Percentiles rank a stretch among this genome's conserved stretches.
phyloP scores from a whole-genome alignment of 257 asterid genomes.

The Jaltomata sinuosa region DNA sequence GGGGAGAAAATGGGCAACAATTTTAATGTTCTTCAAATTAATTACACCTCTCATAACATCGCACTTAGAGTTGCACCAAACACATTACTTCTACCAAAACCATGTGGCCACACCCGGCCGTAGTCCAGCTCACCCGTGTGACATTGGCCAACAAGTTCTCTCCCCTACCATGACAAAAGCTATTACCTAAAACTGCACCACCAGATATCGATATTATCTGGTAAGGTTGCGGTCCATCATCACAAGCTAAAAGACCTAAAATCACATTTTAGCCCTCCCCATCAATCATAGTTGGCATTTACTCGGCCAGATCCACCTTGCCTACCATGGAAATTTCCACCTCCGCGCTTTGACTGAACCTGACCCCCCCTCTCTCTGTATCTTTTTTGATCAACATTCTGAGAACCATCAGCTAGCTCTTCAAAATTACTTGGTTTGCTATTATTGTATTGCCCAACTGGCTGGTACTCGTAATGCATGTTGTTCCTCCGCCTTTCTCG shows the following conservation, averaged over 20 bases:
- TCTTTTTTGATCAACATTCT: slow-evolving; percentile 32
- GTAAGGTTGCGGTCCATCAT: slow-evolving; percentile 10
- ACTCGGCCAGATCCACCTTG: slow-evolving; percentile 32
- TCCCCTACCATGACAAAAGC: slow-evolving; percentile 2
- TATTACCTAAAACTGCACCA: slow-evolving; percentile 25
- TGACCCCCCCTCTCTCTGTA: slow-evolving; percentile 65
- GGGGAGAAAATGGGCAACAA: not conserved
- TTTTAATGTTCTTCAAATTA: not conserved
- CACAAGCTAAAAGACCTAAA: slow-evolving; percentile 13
- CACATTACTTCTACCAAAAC: not conserved
- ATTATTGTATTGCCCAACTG: slow-evolving; percentile 51
- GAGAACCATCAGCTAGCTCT: slow-evolving; percentile 34
- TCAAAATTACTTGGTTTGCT: slow-evolving; percentile 36
- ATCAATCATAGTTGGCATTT: slow-evolving; percentile 37
- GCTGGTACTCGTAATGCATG: slow-evolving; percentile 70
- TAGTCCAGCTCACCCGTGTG: slow-evolving; percentile 29
- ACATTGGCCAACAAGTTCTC: slow-evolving; percentile 20
- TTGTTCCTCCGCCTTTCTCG: slow-evolving; percentile 56
- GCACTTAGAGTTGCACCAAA: slow-evolving; percentile 1
- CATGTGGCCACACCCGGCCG: not conserved
- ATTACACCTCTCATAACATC: not conserved
- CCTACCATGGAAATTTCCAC: slow-evolving; percentile 42
- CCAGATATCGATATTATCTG: slow-evolving; percentile 16
- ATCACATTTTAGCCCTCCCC: slow-evolving; percentile 14
- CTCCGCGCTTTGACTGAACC: slow-evolving; percentile 47